Conservation (phyloP, 345 rosid species). For the Laguncularia racemosa region DNA sequence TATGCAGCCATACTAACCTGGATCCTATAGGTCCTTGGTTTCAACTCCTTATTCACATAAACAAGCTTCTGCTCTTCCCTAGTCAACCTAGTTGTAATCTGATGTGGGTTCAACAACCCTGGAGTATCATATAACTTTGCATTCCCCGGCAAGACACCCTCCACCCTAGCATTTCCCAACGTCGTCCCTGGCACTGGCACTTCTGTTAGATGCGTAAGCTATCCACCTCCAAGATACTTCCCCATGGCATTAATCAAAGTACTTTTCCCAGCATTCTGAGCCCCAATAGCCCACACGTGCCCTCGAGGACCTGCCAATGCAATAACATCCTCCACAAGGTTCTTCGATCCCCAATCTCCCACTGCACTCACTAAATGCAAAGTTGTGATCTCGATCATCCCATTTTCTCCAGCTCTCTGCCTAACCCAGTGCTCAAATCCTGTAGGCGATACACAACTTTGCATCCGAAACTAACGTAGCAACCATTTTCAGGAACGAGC, state of each 20-base stretch:
- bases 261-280: constrained; percentile 91
- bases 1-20: constrained; percentile 45
- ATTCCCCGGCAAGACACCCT: constrained; percentile 73
- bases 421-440: constrained; percentile 83
- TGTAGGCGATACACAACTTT: constrained; percentile 54
- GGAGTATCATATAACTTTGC: constrained; percentile 90
- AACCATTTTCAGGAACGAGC: constrained; percentile 74
- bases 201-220: constrained; percentile 64
- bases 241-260: constrained; percentile 76
- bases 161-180: constrained; percentile 71
- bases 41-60: constrained; percentile 65
- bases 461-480: constrained; percentile 65
- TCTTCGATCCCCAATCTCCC: constrained; percentile 81
- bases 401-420: constrained; percentile 77
- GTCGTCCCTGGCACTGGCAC: constrained; percentile 95
- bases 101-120: constrained; percentile 76
- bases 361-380: constrained; percentile 84
- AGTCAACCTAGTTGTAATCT: constrained; percentile 73
- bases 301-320: constrained; percentile 76
- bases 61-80: constrained; percentile 93
- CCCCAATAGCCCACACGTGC: constrained; percentile 85
- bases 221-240: constrained; percentile 42
- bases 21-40: constrained; percentile 87
- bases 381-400: constrained; percentile 52
- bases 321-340: constrained; percentile 64